phyloP scores from a whole-genome alignment of 139 green algal species.

The Coccomyxa sp. region DNA sequence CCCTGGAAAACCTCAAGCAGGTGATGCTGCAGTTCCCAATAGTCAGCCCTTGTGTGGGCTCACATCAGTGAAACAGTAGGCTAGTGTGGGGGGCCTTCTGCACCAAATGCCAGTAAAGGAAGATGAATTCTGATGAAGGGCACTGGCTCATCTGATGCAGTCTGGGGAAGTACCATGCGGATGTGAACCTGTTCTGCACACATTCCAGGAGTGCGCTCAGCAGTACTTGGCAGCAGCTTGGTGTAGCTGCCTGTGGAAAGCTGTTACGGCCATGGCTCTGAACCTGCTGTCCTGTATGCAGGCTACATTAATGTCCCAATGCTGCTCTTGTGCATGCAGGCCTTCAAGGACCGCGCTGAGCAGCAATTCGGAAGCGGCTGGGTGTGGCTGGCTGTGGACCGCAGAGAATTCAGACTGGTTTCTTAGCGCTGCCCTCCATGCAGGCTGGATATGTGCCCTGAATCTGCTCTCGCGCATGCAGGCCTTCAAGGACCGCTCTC shows the following conservation, averaged over 20 bases:
- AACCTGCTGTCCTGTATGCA: background rate
- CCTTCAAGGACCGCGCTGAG: constrained; percentile 23
- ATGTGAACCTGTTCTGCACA: background rate
- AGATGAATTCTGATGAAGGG: background rate
- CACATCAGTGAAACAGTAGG: background rate
- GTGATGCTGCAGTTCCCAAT: background rate
- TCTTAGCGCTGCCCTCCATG: constrained; percentile 11
- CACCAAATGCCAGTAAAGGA: background rate
- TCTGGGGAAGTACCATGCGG: background rate
- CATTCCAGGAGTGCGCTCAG: background rate
- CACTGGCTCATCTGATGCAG: background rate
- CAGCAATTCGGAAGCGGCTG: constrained; percentile 51
- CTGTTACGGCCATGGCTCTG: background rate
- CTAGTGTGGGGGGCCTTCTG: background rate
- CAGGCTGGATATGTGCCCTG: background rate
- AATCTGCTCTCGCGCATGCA: constrained; percentile 9
- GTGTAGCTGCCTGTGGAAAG: no score
- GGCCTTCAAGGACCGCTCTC: constrained; percentile 24
- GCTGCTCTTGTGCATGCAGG: constrained; percentile 15
- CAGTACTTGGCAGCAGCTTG: background rate
- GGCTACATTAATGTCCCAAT: background rate
- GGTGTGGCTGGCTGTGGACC: constrained; percentile 20
- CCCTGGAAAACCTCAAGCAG: constrained; percentile 30
- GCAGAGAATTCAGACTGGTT: constrained; percentile 13
- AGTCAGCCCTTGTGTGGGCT: background rate